phyloP scores from a whole-genome alignment of 768 basidiomycete genomes.

The Mycena metata region DNA sequence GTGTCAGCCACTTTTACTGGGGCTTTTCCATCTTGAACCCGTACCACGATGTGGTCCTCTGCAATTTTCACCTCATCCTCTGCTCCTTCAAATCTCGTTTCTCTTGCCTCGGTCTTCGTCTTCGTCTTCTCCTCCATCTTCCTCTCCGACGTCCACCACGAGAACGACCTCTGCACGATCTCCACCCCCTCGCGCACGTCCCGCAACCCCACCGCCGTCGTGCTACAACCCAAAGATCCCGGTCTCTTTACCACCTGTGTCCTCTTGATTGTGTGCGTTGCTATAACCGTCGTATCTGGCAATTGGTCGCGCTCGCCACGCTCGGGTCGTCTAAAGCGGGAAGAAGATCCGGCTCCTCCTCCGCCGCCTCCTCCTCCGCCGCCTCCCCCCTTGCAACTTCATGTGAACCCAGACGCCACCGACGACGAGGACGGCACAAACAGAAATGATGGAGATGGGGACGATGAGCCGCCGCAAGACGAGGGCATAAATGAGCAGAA shows the following conservation, averaged over 20 bases:
- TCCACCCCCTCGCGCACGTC: slow-evolving; percentile 6
- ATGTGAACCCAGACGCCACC: background rate
- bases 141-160: too few species aligned
- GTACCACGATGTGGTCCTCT: too few species aligned
- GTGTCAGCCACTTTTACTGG: too few species aligned
- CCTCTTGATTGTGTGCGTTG: background rate
- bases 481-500: background rate
- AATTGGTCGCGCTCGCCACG: background rate
- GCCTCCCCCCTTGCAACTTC: background rate
- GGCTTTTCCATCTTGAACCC: too few species aligned
- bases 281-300: background rate
- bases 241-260: background rate
- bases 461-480: background rate
- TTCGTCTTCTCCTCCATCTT: too few species aligned
- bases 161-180: background rate
- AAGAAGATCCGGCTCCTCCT: background rate
- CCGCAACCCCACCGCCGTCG: background rate
- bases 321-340: background rate
- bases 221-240: background rate
- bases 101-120: too few species aligned
- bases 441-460: background rate
- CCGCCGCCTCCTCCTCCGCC: background rate
- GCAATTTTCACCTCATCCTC: too few species aligned
- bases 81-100: too few species aligned
- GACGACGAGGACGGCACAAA: background rate